These are phyloP conservation scores for Fraxinus sp. DNA, from an alignment of 305 asterid species.

Conservation along the genomic window DNA sequence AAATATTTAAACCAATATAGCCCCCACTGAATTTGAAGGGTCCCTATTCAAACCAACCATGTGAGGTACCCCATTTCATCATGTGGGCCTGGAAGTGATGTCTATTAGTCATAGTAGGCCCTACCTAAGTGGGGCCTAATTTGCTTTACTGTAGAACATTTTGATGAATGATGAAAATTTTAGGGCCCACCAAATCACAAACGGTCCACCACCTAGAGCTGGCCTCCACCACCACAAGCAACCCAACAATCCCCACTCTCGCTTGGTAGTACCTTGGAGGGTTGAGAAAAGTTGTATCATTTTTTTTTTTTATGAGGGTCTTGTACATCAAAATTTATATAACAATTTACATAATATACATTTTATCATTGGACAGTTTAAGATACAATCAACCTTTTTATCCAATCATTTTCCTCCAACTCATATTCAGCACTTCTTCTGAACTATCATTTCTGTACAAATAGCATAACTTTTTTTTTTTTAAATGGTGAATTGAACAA, in stretches of 20 bases:
- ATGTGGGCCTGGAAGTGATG: constrained; percentile 29
- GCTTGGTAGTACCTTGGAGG: background rate
- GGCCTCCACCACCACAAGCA: constrained; percentile 43
- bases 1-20: background rate
- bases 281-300: constrained; percentile 12
- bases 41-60: constrained; percentile 40
- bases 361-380: no score
- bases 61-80: constrained; percentile 31
- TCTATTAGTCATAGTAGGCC: constrained; percentile 22
- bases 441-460: no score
- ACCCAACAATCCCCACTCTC: background rate
- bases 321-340: no score
- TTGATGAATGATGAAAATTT: constrained; percentile 22
- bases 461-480: no score
- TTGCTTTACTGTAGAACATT: constrained; percentile 17
- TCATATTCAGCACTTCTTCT: no score
- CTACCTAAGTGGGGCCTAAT: constrained; percentile 25
- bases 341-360: no score
- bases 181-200: constrained; percentile 16
- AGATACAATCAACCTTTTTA: no score
- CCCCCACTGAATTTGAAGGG: constrained; percentile 16
- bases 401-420: no score
- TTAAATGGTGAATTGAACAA: no score
- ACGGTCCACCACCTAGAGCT: constrained; percentile 39
- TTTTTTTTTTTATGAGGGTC: no score